Percentiles rank a stretch among this genome's conserved stretches.
phyloP scores from a whole-genome alignment of 805 yeast genomes.

The Suhomyces emberorum region DNA sequence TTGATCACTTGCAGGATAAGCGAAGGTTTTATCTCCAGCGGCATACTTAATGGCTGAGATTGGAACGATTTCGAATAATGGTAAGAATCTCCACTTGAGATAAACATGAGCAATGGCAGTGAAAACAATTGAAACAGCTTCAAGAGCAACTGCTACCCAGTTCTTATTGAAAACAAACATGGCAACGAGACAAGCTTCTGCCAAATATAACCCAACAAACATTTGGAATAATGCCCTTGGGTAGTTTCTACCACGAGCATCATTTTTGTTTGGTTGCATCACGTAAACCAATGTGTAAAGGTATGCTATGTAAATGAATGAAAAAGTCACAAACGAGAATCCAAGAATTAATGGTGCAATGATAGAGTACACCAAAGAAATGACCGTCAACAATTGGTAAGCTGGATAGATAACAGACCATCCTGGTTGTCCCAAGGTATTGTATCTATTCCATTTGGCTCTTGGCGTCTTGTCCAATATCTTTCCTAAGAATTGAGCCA shows the following conservation, averaged over 20 bases:
- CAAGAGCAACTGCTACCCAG: slow-evolving; percentile 76
- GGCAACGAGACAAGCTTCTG: slow-evolving; percentile 66
- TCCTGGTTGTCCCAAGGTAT: slow-evolving; percentile 59
- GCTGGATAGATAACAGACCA: slow-evolving; percentile 85
- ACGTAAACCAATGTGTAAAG: slow-evolving; percentile 65
- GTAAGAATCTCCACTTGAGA: slow-evolving; percentile 56
- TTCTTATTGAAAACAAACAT: slow-evolving; percentile 73
- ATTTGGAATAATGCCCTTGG: slow-evolving; percentile 70
- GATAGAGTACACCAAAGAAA: slow-evolving; percentile 71
- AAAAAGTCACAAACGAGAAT: slow-evolving; percentile 59
- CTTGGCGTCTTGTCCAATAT: slow-evolving; percentile 86
- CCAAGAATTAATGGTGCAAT: slow-evolving; percentile 73
- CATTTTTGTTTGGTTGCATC: slow-evolving; percentile 49
- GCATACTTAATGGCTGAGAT: slow-evolving; percentile 55
- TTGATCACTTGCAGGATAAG: slow-evolving; percentile 64
- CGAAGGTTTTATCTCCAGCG: slow-evolving; percentile 38
- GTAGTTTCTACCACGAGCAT: slow-evolving; percentile 70
- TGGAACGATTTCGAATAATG: slow-evolving; percentile 68
- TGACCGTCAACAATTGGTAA: slow-evolving; percentile 69
- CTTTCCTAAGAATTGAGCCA: slow-evolving; percentile 67
- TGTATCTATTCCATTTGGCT: slow-evolving; percentile 79
- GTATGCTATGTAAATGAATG: slow-evolving; percentile 58
- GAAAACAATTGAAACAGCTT: slow-evolving; percentile 54
- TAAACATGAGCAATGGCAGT: slow-evolving; percentile 60
- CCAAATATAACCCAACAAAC: slow-evolving; percentile 68